A percentile compares a stretch with the other conserved stretches of the same genome.
Evolutionary conservation across 768 basidiomycete species (phyloP).

Genomic region (Mycena floridula): DNA sequence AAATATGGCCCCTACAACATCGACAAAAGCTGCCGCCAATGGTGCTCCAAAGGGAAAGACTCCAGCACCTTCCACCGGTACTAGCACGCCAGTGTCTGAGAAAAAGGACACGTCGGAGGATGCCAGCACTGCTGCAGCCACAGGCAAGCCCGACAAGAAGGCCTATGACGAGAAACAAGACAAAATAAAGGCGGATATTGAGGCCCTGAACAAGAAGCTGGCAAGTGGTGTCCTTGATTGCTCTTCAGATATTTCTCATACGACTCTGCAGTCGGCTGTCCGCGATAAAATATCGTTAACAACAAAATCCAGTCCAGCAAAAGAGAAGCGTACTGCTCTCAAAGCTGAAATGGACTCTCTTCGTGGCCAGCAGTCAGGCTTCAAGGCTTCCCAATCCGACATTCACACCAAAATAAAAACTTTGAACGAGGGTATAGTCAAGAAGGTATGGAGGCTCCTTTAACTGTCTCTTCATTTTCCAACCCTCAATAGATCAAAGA

Average conservation of each 20-base stretch:
- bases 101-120: slow-evolving; percentile 44
- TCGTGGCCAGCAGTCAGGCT: slow-evolving; percentile 70
- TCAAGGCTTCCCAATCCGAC: slow-evolving; percentile 66
- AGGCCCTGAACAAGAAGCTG: slow-evolving; percentile 69
- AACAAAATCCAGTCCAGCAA: slow-evolving; percentile 54
- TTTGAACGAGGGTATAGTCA: slow-evolving; percentile 70
- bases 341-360: slow-evolving; percentile 78
- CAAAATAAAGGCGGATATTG: slow-evolving; percentile 77
- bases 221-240: slow-evolving; percentile 53
- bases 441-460: slow-evolving; percentile 52
- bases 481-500: slow-evolving; percentile 63
- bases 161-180: slow-evolving; percentile 84
- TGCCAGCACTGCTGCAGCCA: slow-evolving; percentile 21
- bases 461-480: slow-evolving; percentile 3
- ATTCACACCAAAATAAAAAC: slow-evolving; percentile 73
- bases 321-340: slow-evolving; percentile 67
- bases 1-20: slow-evolving; percentile 12
- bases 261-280: slow-evolving; percentile 46
- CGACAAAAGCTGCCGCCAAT: slow-evolving; percentile 37
- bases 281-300: slow-evolving; percentile 70
- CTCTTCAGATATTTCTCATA: slow-evolving; percentile 6
- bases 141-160: slow-evolving; percentile 79
- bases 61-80: slow-evolving; percentile 37
- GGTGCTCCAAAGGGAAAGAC: slow-evolving; percentile 37
- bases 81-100: slow-evolving; percentile 42